Conservation (phyloP, 2,329 filamentous ascomycete species). For the Aspergillus sp. region DNA sequence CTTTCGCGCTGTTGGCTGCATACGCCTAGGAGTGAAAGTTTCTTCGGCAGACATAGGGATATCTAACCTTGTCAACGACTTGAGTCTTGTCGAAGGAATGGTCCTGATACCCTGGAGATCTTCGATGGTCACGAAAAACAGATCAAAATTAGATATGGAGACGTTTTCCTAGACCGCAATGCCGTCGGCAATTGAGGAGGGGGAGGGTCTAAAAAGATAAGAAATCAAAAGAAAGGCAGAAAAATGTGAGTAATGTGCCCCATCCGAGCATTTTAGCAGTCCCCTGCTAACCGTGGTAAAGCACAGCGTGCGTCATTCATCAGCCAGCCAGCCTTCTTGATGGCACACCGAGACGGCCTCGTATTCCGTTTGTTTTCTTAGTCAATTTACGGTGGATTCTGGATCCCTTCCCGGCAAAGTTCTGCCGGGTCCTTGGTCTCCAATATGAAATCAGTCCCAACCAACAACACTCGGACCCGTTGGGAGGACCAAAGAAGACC, state of each 20-base stretch:
- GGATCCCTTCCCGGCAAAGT: not conserved
- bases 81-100: not conserved
- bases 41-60: not conserved
- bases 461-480: too few relatives aligned
- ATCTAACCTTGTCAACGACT: not conserved
- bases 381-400: not conserved
- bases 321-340: slow-evolving; percentile 8
- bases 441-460: not conserved
- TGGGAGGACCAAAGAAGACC: not conserved
- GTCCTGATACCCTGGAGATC: not conserved
- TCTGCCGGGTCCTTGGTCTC: not conserved
- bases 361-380: slow-evolving; percentile 1
- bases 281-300: slow-evolving; percentile 11
- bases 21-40: not conserved
- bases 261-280: slow-evolving; percentile 6
- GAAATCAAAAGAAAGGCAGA: not conserved
- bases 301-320: slow-evolving; percentile 12
- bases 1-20: not conserved
- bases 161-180: not conserved
- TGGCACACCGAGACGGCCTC: not conserved
- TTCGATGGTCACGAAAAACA: not conserved
- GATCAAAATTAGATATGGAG: not conserved
- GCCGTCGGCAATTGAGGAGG: not conserved
- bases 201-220: not conserved
- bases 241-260: not conserved